phyloP scores from a whole-genome alignment of 768 basidiomycete genomes.

The Exsudoporus frostii region DNA sequence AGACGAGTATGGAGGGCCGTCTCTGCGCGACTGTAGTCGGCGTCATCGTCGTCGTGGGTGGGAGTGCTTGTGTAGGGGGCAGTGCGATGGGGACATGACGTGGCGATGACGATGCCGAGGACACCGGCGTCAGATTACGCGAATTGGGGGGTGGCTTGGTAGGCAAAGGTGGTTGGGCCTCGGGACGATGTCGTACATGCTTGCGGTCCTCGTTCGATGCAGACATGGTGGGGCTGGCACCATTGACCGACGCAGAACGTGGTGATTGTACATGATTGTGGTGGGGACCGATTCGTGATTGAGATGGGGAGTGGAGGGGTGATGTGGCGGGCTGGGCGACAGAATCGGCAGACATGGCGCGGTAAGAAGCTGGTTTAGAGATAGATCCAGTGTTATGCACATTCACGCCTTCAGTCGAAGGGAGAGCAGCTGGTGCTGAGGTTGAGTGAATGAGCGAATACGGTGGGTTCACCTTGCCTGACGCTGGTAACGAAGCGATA shows the following conservation, averaged over 20 bases:
- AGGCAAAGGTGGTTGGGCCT: slow-evolving; percentile 11
- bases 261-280: slow-evolving; percentile 5
- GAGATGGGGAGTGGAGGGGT: slow-evolving; percentile 23
- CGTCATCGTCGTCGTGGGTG: slow-evolving; percentile 40
- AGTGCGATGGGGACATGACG: slow-evolving; percentile 35
- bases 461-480: slow-evolving; percentile 17
- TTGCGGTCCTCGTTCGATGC: slow-evolving; percentile 23
- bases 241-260: slow-evolving; percentile 18
- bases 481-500: slow-evolving; percentile 24
- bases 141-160: slow-evolving; percentile 37
- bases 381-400: slow-evolving; percentile 6
- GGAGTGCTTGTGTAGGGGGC: slow-evolving; percentile 31
- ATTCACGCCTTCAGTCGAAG: slow-evolving; percentile 18
- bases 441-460: slow-evolving; percentile 35
- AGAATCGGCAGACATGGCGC: slow-evolving; percentile 27
- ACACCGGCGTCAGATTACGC: slow-evolving; percentile 52
- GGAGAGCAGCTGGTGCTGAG: slow-evolving; percentile 43
- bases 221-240: slow-evolving; percentile 23
- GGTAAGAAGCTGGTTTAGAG: slow-evolving; percentile 26
- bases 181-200: slow-evolving; percentile 15
- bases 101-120: slow-evolving; percentile 59
- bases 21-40: slow-evolving; percentile 41
- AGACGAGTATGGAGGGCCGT: slow-evolving; percentile 40
- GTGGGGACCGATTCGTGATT: slow-evolving; percentile 15
- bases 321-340: slow-evolving; percentile 4